Conservation (phyloP, 2,329 filamentous ascomycete genomes). For the Arthrobotrys conoides region DNA sequence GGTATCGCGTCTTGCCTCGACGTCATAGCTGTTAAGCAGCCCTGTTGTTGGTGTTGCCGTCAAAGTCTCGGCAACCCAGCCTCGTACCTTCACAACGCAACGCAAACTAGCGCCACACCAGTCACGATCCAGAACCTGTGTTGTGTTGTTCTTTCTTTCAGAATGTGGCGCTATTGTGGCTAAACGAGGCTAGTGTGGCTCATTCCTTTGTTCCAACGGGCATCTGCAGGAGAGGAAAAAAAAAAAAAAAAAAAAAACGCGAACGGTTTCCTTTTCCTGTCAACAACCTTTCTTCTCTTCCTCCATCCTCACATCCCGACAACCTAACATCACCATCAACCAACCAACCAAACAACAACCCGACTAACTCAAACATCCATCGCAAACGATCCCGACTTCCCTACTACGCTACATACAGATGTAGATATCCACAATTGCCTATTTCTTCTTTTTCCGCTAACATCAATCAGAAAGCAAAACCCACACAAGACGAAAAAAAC, state of each 20-base stretch:
- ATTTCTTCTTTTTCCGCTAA: not conserved
- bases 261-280: slow-evolving; percentile 40
- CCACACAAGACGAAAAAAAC: too few relatives aligned
- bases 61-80: too few relatives aligned
- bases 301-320: not conserved
- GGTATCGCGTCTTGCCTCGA: not conserved
- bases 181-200: too few relatives aligned
- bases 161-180: not conserved
- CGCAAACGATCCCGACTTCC: not conserved
- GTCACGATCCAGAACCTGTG: not conserved
- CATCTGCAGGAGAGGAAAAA: not conserved
- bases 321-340: not conserved
- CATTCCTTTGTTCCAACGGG: slow-evolving; percentile 24
- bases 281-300: slow-evolving; percentile 2
- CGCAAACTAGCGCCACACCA: too few relatives aligned
- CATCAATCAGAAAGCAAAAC: not conserved
- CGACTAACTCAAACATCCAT: not conserved
- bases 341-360: not conserved
- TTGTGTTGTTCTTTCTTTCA: not conserved
- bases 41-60: too few relatives aligned
- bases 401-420: not conserved
- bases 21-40: too few relatives aligned
- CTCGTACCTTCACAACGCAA: too few relatives aligned
- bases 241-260: slow-evolving; percentile 25
- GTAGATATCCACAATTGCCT: not conserved